phyloP scores from a whole-genome alignment of 148 eudicot genomes.

The Fagopyrum homotropicum region DNA sequence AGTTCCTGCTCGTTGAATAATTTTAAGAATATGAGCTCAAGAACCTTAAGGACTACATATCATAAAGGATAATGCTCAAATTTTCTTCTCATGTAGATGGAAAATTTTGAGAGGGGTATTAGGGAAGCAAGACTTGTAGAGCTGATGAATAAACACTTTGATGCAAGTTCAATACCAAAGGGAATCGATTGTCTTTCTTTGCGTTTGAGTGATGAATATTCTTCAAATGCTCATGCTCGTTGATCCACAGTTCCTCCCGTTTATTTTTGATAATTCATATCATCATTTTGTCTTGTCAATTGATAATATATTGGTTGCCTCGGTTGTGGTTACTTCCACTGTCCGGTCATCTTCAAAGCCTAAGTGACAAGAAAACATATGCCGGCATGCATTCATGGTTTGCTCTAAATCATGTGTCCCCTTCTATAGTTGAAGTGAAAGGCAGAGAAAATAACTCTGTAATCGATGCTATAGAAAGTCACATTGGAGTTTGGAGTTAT shows the following conservation, averaged over 20 bases:
- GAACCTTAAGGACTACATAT: too few species aligned
- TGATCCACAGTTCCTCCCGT: slow-evolving; percentile 83
- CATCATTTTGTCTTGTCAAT: slow-evolving; percentile 55
- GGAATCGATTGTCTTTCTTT: slow-evolving; percentile 92
- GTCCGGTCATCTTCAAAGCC: slow-evolving; percentile 70
- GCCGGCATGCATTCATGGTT: slow-evolving; percentile 99
- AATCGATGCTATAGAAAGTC: slow-evolving; percentile 96
- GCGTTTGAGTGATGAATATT: slow-evolving; percentile 96
- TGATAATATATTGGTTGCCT: slow-evolving; percentile 50
- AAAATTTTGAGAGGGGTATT: slow-evolving; percentile 76
- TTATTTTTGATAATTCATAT: slow-evolving; percentile 78
- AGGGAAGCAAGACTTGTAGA: slow-evolving; percentile 89
- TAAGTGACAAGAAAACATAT: slow-evolving; percentile 90
- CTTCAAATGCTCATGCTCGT: slow-evolving; percentile 98
- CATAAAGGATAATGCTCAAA: too few species aligned
- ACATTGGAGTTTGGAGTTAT: slow-evolving; percentile 66
- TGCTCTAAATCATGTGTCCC: slow-evolving; percentile 73
- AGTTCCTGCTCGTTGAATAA: too few species aligned
- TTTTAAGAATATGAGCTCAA: too few species aligned
- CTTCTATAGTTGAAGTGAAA: slow-evolving; percentile 91
- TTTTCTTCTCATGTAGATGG: slow-evolving; percentile 57
- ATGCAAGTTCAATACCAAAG: slow-evolving; percentile 92
- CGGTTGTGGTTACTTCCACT: slow-evolving; percentile 86
- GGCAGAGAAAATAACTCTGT: slow-evolving; percentile 97
- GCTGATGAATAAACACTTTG: slow-evolving; percentile 93